These are phyloP conservation scores for Camellia granthamiana DNA, from an alignment of 148 eudicot genomes.

Conservation along the genomic window DNA sequence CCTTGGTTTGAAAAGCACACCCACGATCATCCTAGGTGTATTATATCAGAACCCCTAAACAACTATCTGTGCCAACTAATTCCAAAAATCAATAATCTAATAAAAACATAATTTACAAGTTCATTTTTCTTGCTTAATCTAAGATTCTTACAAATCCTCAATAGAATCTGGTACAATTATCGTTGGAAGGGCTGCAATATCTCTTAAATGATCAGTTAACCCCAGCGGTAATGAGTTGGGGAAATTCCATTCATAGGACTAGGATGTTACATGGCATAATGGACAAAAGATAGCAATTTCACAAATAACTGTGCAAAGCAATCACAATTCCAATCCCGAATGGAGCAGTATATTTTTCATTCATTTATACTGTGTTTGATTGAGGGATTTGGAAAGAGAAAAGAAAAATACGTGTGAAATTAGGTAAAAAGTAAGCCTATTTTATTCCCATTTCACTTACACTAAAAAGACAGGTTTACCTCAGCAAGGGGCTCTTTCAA, in stretches of 20 bases:
- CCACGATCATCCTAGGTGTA: not conserved
- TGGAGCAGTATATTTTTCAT: no score
- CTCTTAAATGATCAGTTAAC: not conserved
- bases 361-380: no score
- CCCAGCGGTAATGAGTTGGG: not conserved
- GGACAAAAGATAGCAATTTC: not conserved
- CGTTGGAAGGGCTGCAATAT: not conserved
- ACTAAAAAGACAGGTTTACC: constrained; percentile 36
- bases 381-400: no score
- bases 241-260: not conserved
- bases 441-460: no score
- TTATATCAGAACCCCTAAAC: not conserved
- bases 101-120: not conserved
- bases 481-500: constrained; percentile 83
- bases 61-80: not conserved
- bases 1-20: not conserved
- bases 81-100: not conserved
- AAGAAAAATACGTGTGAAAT: no score
- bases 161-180: not conserved
- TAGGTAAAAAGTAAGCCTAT: no score
- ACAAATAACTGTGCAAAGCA: not conserved
- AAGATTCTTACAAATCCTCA: not conserved
- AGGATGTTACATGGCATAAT: not conserved
- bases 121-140: not conserved
- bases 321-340: no score